A percentile compares a stretch with the other conserved stretches of the same genome.
Conservation (phyloP, 306 rosid genomes). For the Cicer pinnatifidum region DNA sequence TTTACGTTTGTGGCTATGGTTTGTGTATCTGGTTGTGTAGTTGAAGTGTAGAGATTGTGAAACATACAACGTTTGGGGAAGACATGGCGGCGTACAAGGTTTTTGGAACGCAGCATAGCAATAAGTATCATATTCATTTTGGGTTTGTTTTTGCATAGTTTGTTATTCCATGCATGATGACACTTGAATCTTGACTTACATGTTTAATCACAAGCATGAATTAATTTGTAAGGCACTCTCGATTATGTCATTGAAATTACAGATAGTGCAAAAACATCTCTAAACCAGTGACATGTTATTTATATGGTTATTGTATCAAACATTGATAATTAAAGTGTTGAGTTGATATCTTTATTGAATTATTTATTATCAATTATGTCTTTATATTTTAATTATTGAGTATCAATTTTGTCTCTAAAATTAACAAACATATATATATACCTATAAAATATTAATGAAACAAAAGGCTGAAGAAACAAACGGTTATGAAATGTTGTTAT, state of each 20-base stretch:
- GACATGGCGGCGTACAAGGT: constrained; percentile 19
- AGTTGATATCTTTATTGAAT: too few relatives aligned
- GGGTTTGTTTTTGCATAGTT: constrained; percentile 11
- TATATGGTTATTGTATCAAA: too few relatives aligned
- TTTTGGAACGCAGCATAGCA: constrained; percentile 40
- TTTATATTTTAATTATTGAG: too few relatives aligned
- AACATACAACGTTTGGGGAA: constrained; percentile 39
- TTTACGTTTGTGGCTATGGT: constrained; percentile 42
- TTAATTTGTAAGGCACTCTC: too few relatives aligned
- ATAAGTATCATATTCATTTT: constrained; percentile 1
- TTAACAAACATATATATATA: too few relatives aligned
- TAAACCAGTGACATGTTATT: too few relatives aligned
- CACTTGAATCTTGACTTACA: too few relatives aligned
- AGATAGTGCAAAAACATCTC: too few relatives aligned
- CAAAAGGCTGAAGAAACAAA: background rate
- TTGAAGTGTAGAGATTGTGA: constrained; percentile 34
- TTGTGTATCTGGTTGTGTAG: constrained; percentile 19
- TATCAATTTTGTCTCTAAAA: too few relatives aligned
- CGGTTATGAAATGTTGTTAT: background rate
- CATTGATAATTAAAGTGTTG: too few relatives aligned
- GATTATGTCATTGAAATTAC: too few relatives aligned
- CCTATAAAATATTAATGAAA: background rate
- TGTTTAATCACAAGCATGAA: background rate
- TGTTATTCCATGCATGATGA: background rate
- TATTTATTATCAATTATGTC: too few relatives aligned